Conservation (phyloP, 2,329 filamentous ascomycete species). For the Colletotrichum spinosum region DNA sequence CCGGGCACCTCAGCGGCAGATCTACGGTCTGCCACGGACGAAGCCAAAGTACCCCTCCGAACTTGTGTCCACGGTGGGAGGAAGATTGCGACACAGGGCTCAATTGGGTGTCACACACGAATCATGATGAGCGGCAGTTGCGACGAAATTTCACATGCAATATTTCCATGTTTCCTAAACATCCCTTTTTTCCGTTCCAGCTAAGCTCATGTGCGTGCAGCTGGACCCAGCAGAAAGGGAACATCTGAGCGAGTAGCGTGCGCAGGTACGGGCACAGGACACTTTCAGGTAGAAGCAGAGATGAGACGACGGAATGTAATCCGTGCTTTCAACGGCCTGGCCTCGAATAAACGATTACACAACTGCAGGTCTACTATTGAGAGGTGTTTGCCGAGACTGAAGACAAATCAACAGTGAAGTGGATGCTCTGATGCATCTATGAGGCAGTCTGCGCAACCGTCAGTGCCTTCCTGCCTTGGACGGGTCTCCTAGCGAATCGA, state of each 20-base stretch:
- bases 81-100: no score
- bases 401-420: not conserved
- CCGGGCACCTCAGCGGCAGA: conserved; percentile 28
- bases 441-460: not conserved
- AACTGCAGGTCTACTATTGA: not conserved
- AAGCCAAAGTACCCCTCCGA: no score
- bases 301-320: conserved; percentile 35
- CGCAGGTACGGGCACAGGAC: not conserved
- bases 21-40: conserved; percentile 9
- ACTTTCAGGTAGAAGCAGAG: conserved; percentile 22
- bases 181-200: no score
- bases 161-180: no score
- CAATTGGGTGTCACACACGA: no score
- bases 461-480: conserved; percentile 7
- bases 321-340: conserved; percentile 25
- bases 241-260: conserved; percentile 19
- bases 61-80: not conserved
- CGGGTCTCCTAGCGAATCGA: not conserved
- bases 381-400: not conserved
- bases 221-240: not conserved
- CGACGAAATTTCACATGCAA: no score
- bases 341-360: not conserved
- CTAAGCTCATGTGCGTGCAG: no score
- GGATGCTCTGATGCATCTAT: conserved; percentile 11
- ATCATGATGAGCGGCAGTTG: no score